Base-by-base conservation (phyloP, 2,329 filamentous ascomycete genomes). In the Pyricularia sp. region DNA sequence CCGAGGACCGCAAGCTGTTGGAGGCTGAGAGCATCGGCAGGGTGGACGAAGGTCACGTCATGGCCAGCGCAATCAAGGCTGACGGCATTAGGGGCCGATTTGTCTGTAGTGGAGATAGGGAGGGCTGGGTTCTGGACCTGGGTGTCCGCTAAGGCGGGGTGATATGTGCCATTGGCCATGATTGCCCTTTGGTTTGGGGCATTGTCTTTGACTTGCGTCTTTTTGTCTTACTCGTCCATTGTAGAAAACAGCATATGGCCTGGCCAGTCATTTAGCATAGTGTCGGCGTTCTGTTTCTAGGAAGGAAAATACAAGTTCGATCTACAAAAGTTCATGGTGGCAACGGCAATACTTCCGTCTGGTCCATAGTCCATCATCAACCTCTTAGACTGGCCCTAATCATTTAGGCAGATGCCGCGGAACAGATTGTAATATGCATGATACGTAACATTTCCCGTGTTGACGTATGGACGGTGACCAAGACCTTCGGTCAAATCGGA, bases 121-220 rank as follows among this genome's bases (percentile, higher is more conserved):
- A 68, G 31, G 67, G 67, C 6, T 69, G 67, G 69, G 59, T 55
- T 13, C 22, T 70, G 28, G 66, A 65, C 2, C 35, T 67, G 33
- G 65, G 49, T 16, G 62, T 64, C 22, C 49, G 62, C 19, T 49
- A 35, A 49, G n/a, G 61, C n/a, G 33, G n/a, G 30, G 7, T 3
- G 60, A 33, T 31, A 40, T 24, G 16, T 13, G 31, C 22, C 22
- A 26, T 28, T 33, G 53, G 53, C 24, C n/a, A 24, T 57, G 53
- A 13, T 57, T 57, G n/a, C 22, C 28, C n/a, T 3, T 24, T 57
- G n/a, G 8, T 13, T 28, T 57, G 53, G 53, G 7, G 53, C 4
- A 13, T 28, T 13, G 53, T 24, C 19, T 49, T 49, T 49, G 19
- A 49, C 19, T n/a, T 49, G 40, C 16, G 16, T n/a, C 1, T 49